Evolutionary conservation across 805 yeast species (phyloP).

Genomic region (Yarrowia phangngaensis): DNA sequence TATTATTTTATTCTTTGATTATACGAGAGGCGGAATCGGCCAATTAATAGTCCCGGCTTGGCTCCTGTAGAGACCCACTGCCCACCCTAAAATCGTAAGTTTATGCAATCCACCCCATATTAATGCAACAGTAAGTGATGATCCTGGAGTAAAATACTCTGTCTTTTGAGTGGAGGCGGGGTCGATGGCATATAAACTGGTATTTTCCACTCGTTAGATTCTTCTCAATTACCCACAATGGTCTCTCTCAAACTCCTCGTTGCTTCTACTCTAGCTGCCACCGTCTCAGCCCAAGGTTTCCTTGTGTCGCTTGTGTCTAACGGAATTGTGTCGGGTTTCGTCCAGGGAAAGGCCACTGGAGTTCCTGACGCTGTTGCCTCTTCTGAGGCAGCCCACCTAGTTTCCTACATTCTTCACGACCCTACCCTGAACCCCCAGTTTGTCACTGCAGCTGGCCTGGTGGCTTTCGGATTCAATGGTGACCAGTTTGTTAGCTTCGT

Average conservation of each 20-base stretch:
- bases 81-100: slow-evolving; percentile 11
- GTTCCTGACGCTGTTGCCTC: slow-evolving; percentile 30
- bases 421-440: slow-evolving; percentile 29
- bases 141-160: too few species aligned
- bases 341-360: slow-evolving; percentile 23
- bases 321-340: slow-evolving; percentile 18
- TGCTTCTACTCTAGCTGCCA: slow-evolving; percentile 26
- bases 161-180: neutral
- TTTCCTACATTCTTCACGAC: slow-evolving; percentile 28
- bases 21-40: too few species aligned
- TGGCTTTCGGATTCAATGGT: slow-evolving; percentile 22
- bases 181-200: neutral
- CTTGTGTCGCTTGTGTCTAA: slow-evolving; percentile 22
- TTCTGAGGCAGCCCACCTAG: slow-evolving; percentile 31
- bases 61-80: slow-evolving; percentile 6
- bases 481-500: slow-evolving; percentile 25
- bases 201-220: neutral
- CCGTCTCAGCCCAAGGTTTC: slow-evolving; percentile 24
- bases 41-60: too few species aligned
- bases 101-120: too few species aligned
- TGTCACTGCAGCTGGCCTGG: slow-evolving; percentile 21
- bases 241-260: slow-evolving; percentile 36
- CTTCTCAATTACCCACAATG: slow-evolving; percentile 8
- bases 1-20: too few species aligned
- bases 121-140: too few species aligned